Base-by-base conservation (phyloP, 2,329 filamentous ascomycete species). In the Aspergillus hiratsukae region DNA sequence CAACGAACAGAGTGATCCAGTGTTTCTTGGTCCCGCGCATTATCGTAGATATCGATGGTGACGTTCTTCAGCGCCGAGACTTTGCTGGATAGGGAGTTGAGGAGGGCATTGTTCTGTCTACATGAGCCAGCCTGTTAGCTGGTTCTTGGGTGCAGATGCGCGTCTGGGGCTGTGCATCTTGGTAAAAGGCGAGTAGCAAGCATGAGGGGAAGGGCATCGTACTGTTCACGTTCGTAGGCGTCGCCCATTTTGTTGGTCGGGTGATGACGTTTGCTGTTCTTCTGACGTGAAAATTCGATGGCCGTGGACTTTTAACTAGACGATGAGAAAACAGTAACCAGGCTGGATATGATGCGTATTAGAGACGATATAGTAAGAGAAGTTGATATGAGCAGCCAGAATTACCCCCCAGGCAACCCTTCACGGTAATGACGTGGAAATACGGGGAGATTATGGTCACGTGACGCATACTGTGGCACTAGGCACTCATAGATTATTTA, bases 1-100 rank as follows among this genome's bases (percentile, higher is more conserved):
- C 40, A 25, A 77, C 85, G 57, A 81, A 95, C 90, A 41, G 90
- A 93, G 69, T 85, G 87, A 75, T 99, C 91, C 64, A 99, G 89
- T 61, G 96, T 84, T 63, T 89, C 85, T 67, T 97, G 93, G 66
- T 90, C 85, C 57, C 91, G 86, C 51, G 94, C 94, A 72, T 94
- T 91, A 77, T 97, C 92, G 82, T 97, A 97, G 69, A 99, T 99
- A 78, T 99, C 91, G 63, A 97, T 86, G 45, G 94, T 99, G 51
- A 99, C 91, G 74, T 89, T 90, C 69, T 93, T 91, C 61, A 99
- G 84, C 52, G 91, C 91, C 19, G 90, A 90, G 54, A 97, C 92
- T 78, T 99, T 99, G 63, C 86, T 83, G 17, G 89, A 89, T 40
- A 99, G 88, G 72, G 96, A 91, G 69, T 93, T 87, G 55, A 99